phyloP scores from a whole-genome alignment of 441 rosid species.

The Aleurites moluccanus region DNA sequence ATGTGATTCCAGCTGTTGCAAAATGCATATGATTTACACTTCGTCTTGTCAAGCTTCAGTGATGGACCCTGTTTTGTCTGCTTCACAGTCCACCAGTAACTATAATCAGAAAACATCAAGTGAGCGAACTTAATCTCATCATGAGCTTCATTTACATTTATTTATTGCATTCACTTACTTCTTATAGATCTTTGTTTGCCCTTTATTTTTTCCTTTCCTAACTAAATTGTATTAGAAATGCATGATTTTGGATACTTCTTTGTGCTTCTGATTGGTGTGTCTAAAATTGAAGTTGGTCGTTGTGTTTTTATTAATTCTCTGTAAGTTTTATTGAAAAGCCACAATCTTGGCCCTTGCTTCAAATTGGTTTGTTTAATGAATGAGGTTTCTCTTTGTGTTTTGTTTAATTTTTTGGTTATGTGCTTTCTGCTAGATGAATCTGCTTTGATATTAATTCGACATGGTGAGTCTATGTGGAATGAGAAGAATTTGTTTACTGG shows the following conservation, averaged over 20 bases:
- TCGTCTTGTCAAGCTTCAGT: slow-evolving; percentile 51
- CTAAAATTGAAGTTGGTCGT: not conserved
- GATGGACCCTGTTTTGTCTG: slow-evolving; percentile 44
- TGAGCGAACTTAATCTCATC: slow-evolving; percentile 24
- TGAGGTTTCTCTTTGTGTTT: too few species aligned
- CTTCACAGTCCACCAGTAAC: slow-evolving; percentile 32
- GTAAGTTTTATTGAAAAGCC: not conserved
- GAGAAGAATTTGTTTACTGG: slow-evolving; percentile 85
- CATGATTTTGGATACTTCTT: not conserved
- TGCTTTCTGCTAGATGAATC: slow-evolving; percentile 49
- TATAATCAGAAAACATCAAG: slow-evolving; percentile 53
- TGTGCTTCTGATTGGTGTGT: not conserved
- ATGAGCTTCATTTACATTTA: not conserved
- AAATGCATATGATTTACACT: slow-evolving; percentile 33
- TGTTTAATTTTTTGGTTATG: not conserved
- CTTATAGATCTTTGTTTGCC: too few species aligned
- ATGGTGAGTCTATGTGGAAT: slow-evolving; percentile 86
- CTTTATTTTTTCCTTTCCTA: too few species aligned
- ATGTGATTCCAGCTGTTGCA: slow-evolving; percentile 28
- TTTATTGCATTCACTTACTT: not conserved
- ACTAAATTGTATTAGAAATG: not conserved
- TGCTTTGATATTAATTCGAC: slow-evolving; percentile 69
- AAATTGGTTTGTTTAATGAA: not conserved
- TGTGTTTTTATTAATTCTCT: not conserved
- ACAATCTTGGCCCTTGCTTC: not conserved